Base-by-base conservation (phyloP, 192 early-diverging fungal species). In the Fimicolochytrium jonesii region DNA sequence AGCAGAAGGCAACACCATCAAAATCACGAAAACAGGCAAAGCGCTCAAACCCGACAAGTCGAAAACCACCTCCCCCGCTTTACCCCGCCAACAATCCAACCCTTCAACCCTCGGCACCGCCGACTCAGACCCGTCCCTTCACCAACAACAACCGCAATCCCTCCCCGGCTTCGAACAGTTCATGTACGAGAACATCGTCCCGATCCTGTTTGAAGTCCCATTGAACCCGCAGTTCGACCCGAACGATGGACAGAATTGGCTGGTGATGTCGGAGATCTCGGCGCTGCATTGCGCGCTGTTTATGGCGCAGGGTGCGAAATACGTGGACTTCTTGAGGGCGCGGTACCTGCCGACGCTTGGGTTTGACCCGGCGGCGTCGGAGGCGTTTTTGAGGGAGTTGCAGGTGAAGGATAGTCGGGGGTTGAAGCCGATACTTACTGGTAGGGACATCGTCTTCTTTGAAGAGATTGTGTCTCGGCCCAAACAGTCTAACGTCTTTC, bases 181-280 rank as follows among this genome's bases (percentile, higher is more conserved):
- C 70, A 81, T 90, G 39, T 89, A 86, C 58, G 82, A 86, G 45
- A 77, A 83, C 13, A 84, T 92, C 15, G 56, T 91, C 1, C 84
- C 87, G 5, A 71, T 82, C 43, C 82, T 86, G 42, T 97, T 97
- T 65, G 86, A 88, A 69, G 77, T 92, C 25, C 90, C 92, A 0
- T 80, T 91, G 75, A 84, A 83, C 28, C 26, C 77, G 10, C 73
- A 67, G 22, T 95, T 94, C 75, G 77, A 87, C 61, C 60, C 86
- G 32, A 56, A 74, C 28, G 92, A 95, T 64, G 92, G 88, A 1
- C 86, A 90, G 69, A 75, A 86, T 4, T 64, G 85, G 57, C 55
- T 92, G 69, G 87, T 92, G 54, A 52, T 81, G 33, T 50, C 54
- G n/a, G 78, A 82, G 15, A 66, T 80, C 7, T 61, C 83, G 26